Evolutionary conservation across 192 early-diverging fungal genomes (phyloP).

Genomic region (Glomus cerebriforme): DNA sequence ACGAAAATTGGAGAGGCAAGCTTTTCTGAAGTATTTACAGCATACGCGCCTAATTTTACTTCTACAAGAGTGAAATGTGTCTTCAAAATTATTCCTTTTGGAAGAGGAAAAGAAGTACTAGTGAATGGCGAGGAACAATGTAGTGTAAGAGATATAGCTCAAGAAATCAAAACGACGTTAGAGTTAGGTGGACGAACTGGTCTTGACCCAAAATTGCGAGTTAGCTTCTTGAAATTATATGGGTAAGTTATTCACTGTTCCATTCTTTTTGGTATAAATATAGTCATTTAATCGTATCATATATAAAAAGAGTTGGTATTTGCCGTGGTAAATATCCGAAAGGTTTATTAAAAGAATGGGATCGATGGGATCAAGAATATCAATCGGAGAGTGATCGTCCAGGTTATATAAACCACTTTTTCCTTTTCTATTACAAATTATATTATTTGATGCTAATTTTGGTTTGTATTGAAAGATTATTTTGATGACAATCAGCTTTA

Average conservation of each 20-base stretch:
- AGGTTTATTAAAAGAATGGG: conserved; percentile 70
- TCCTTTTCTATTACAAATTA: not conserved
- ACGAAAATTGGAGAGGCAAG: conserved; percentile 85
- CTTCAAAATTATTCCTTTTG: conserved; percentile 84
- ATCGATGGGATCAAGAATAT: conserved; percentile 60
- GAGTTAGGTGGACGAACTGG: conserved; percentile 54
- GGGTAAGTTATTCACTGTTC: conserved; percentile 31
- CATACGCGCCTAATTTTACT: conserved; percentile 39
- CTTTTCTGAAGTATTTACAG: conserved; percentile 78
- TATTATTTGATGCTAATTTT: not conserved
- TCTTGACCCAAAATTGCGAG: conserved; percentile 40
- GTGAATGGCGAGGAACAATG: conserved; percentile 50
- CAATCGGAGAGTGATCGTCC: conserved; percentile 77
- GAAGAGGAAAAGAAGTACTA: conserved; percentile 42
- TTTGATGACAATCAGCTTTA: conserved; percentile 70
- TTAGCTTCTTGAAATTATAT: conserved; percentile 43
- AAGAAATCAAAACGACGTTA: conserved; percentile 64
- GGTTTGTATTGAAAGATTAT: conserved; percentile 47
- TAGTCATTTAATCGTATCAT: conserved; percentile 46
- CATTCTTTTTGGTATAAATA: conserved; percentile 31
- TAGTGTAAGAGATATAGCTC: conserved; percentile 57
- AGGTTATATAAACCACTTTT: conserved; percentile 38
- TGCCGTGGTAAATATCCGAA: conserved; percentile 69
- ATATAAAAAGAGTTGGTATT: conserved; percentile 58
- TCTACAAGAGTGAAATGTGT: conserved; percentile 51